phyloP scores from a whole-genome alignment of 345 rosid species.

The Linum lewisii region DNA sequence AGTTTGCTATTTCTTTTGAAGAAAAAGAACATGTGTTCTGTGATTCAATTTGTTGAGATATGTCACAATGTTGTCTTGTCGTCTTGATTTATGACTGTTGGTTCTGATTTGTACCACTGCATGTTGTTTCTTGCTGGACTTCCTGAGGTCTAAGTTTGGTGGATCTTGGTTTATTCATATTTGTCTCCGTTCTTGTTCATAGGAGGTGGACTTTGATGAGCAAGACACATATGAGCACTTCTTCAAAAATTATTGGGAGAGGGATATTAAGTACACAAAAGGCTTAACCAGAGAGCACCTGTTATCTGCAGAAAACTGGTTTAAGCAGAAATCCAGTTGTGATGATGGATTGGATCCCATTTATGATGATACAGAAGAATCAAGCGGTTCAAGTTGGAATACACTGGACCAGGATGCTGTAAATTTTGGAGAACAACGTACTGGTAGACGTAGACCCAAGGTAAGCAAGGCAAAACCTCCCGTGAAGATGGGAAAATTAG shows the following conservation, averaged over 20 bases:
- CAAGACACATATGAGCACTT: conserved; percentile 26
- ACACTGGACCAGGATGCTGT: conserved; percentile 17
- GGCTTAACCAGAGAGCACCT: conserved; percentile 23
- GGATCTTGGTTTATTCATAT: not conserved
- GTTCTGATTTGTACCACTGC: too few species aligned
- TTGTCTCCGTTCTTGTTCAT: not conserved
- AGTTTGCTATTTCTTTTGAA: too few species aligned
- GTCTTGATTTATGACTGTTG: too few species aligned
- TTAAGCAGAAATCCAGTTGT: conserved; percentile 16
- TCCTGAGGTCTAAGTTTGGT: not conserved
- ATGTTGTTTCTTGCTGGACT: too few species aligned
- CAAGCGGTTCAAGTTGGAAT: conserved; percentile 12
- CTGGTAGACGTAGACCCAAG: conserved; percentile 10
- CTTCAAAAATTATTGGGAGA: conserved; percentile 43
- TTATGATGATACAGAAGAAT: conserved; percentile 12
- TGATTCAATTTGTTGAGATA: too few species aligned
- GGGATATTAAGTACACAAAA: conserved; percentile 25
- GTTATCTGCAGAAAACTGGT: conserved; percentile 16
- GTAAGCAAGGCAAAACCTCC: conserved; percentile 2
- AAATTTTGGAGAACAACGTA: conserved; percentile 1
- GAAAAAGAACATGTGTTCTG: too few species aligned
- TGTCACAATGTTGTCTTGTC: too few species aligned
- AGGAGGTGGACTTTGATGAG: conserved; percentile 30
- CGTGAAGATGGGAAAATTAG: conserved; percentile 1
- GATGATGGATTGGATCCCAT: conserved; percentile 4